Base-by-base conservation (phyloP, 768 basidiomycete species). In the Hirschioporus abietinus region DNA sequence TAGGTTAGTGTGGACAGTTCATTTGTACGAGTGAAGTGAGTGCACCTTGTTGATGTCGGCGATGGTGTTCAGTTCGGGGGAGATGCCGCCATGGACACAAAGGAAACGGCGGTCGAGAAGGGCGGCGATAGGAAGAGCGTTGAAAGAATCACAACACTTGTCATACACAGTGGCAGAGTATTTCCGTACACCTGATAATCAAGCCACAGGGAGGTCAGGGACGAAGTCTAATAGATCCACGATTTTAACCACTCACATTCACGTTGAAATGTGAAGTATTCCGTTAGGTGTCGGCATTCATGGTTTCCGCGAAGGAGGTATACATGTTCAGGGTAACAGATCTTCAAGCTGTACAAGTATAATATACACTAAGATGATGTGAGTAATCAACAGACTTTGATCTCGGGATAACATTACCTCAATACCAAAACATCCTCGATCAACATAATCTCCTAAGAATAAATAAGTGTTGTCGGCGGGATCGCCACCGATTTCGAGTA, bases 181-280 rank as follows among this genome's bases (percentile, higher is more conserved):
- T 77, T 96, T 97, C 80, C 95, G 95, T 68, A 93, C 83, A 76
- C 92, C 92, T 95, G 71, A 10, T n/a, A 58, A 24, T 2, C 30
- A 30, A 30, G 30, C 8, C 4, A 30, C 30, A 30, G 30, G 30
- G 30, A 30, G 30, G 30, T 30, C 30, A 30, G 30, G 20, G 25
- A 9, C n/a, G 7, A 17, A 64, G 34, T 35, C 17, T 4, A 9
- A 64, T 57, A 17, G 18, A 25, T 12, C 17, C 24, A 26, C 24
- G 25, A 9, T 36, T 64, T 64, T 24, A 6, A 35, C 61, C 35
- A 77, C 88, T 78, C 72, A 96, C 91, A 91, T 90, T 99, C 96
- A 69, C 93, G 90, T 80, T 95, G 96, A 82, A 99, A 99, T 9
- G 96, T 98, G 74, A 98, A 98, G 76, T 96, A 97, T 78, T 96